Conservation (phyloP, 2,329 filamentous ascomycete genomes). For the Cephalotrichum gorgonifer region DNA sequence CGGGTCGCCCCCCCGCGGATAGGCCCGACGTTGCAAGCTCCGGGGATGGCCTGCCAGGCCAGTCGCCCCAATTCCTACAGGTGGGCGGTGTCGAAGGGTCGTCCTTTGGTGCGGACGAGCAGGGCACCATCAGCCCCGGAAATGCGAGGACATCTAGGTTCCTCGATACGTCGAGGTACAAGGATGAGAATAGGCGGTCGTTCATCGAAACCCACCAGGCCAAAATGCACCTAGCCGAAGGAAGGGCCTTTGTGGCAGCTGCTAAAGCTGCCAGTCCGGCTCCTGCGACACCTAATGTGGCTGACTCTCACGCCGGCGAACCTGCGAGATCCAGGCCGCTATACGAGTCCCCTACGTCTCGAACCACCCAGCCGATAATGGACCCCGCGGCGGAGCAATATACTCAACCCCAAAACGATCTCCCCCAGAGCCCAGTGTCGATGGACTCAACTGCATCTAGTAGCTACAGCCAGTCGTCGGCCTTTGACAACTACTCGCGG, state of each 20-base stretch:
- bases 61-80: neutral
- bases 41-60: neutral
- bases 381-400: neutral
- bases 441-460: neutral
- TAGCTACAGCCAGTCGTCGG: conserved; percentile 1
- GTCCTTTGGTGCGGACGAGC: neutral
- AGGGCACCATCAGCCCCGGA: conserved; percentile 18
- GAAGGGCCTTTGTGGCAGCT: conserved; percentile 45
- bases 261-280: neutral
- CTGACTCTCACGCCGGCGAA: neutral
- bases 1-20: neutral
- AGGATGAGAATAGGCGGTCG: conserved; percentile 44
- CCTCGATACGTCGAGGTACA: conserved; percentile 27
- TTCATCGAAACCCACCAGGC: conserved; percentile 49
- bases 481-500: neutral
- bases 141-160: conserved; percentile 26
- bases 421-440: conserved; percentile 1
- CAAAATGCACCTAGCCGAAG: conserved; percentile 51
- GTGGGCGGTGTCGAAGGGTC: neutral
- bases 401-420: neutral
- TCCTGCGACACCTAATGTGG: conserved; percentile 1
- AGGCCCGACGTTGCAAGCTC: neutral
- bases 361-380: neutral
- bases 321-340: neutral
- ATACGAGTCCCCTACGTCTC: neutral